These are phyloP conservation scores for Stemphylium beticola DNA, from an alignment of 2,329 filamentous ascomycete genomes.

Conservation along the genomic window DNA sequence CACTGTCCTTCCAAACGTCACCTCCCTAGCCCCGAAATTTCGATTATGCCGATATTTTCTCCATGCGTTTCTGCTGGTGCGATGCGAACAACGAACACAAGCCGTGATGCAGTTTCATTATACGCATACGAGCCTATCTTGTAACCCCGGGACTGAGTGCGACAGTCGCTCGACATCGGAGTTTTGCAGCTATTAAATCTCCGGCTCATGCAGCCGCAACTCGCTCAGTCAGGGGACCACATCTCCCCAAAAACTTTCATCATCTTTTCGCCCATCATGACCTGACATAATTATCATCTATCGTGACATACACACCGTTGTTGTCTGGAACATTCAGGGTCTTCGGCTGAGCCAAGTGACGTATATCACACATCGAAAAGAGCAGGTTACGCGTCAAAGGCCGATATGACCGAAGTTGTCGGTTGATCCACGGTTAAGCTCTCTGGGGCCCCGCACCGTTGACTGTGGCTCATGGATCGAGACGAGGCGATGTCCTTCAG, in stretches of 20 bases:
- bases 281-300: constrained; percentile 1
- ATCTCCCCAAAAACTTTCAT: background rate
- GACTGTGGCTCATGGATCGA: constrained; percentile 25
- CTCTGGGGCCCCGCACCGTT: constrained; percentile 35
- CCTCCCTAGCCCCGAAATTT: constrained; percentile 7
- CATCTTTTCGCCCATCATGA: constrained; percentile 1
- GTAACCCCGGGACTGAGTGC: constrained; percentile 3
- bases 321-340: constrained; percentile 3
- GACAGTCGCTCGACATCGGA: constrained; percentile 16
- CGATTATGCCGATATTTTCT: constrained; percentile 15
- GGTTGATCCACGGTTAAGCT: constrained; percentile 26
- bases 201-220: background rate
- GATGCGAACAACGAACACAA: background rate
- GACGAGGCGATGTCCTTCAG: constrained; percentile 23
- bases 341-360: constrained; percentile 17
- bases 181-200: background rate
- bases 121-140: background rate
- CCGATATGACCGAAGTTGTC: constrained; percentile 12
- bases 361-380: constrained; percentile 8
- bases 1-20: constrained; percentile 14
- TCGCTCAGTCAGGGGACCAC: background rate
- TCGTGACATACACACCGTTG: background rate
- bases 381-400: constrained; percentile 21
- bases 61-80: constrained; percentile 3
- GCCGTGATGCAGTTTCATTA: constrained; percentile 15